phyloP scores from a whole-genome alignment of 2,329 filamentous ascomycete species.

The Ophiostoma australiae region DNA sequence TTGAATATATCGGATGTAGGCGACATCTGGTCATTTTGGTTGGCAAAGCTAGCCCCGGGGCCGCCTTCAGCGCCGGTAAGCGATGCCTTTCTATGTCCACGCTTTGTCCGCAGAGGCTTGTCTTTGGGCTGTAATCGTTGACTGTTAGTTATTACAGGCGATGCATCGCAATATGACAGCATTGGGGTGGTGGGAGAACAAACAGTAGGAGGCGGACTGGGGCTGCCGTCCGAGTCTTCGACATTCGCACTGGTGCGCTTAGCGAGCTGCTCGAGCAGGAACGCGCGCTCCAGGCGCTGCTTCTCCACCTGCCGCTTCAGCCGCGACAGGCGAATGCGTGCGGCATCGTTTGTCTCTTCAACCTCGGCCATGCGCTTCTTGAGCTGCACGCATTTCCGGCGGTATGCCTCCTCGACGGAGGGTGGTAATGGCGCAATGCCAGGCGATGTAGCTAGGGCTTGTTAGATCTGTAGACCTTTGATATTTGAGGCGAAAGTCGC shows the following conservation, averaged over 20 bases:
- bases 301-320: conserved; percentile 85
- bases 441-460: conserved; percentile 10
- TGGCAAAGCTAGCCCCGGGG: conserved; percentile 4
- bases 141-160: background rate
- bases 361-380: conserved; percentile 89
- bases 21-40: conserved; percentile 31
- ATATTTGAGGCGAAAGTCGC: background rate
- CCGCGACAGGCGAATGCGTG: conserved; percentile 70
- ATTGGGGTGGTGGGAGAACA: conserved; percentile 32
- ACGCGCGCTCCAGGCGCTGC: conserved; percentile 78
- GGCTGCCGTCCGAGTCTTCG: conserved; percentile 73
- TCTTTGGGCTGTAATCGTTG: conserved; percentile 59
- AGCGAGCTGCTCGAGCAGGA: conserved; percentile 66
- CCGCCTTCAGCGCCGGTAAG: conserved; percentile 35
- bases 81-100: conserved; percentile 61
- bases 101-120: conserved; percentile 70
- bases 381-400: conserved; percentile 91
- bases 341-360: conserved; percentile 83
- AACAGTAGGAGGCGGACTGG: conserved; percentile 74
- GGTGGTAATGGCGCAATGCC: conserved; percentile 60
- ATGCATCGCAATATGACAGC: background rate
- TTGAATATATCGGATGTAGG: conserved; percentile 50
- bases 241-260: conserved; percentile 70
- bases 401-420: conserved; percentile 92
- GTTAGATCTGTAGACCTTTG: background rate